These are phyloP conservation scores for Malania oleifera DNA, from an alignment of 164 flowering plant species.

Conservation along the genomic window DNA sequence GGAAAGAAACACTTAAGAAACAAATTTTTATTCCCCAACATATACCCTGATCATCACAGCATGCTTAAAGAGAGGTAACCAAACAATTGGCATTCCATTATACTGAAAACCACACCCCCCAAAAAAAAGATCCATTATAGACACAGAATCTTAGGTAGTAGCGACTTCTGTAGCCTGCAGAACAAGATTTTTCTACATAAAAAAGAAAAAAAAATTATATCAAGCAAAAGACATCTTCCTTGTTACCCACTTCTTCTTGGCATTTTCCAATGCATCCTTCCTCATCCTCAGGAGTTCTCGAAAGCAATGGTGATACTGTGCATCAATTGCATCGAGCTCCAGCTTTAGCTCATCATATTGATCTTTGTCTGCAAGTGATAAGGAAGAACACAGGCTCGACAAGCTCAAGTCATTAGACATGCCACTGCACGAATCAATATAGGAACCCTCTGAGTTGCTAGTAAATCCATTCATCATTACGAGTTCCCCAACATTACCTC, in stretches of 20 bases:
- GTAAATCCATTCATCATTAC: conserved; percentile 8
- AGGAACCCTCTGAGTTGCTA: conserved; percentile 19
- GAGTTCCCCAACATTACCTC: conserved; percentile 2
- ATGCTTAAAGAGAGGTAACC: too few species aligned
- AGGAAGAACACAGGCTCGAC: conserved; percentile 21
- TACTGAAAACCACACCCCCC: too few species aligned
- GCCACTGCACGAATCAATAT: conserved; percentile 11
- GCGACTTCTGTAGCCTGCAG: not conserved
- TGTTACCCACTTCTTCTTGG: conserved; percentile 46
- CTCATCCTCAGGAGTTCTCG: conserved; percentile 50
- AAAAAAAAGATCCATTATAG: not conserved
- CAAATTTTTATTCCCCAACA: too few species aligned
- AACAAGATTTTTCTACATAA: not conserved
- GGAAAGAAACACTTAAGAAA: too few species aligned
- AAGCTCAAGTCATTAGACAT: conserved; percentile 24
- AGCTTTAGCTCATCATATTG: conserved; percentile 37
- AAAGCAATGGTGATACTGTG: conserved; percentile 48
- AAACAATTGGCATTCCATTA: not conserved
- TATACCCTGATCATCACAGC: too few species aligned
- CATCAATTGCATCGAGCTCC: conserved; percentile 54
- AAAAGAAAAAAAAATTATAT: conserved; percentile 1
- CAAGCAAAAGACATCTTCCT: conserved; percentile 32
- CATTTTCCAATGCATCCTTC: conserved; percentile 51
- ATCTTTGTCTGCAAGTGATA: conserved; percentile 34
- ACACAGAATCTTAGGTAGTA: too few species aligned